These are phyloP conservation scores for Chiua sp. DNA, from an alignment of 1,284 basidiomycete species.

Conservation along the genomic window DNA sequence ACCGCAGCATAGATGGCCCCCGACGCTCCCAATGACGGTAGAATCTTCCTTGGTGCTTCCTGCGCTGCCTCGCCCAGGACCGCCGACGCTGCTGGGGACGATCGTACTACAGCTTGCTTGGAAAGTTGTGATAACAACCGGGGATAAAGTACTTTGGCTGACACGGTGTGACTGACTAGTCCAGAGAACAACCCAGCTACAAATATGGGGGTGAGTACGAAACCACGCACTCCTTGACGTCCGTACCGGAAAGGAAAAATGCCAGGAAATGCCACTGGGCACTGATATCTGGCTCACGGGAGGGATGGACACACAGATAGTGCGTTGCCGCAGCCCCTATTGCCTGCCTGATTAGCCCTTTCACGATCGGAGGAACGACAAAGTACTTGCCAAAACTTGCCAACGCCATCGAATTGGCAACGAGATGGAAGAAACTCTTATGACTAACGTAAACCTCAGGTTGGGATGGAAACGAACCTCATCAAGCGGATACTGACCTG, in stretches of 20 bases:
- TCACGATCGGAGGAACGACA: background rate
- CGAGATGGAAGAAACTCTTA: slow-evolving; percentile 61
- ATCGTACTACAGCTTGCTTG: slow-evolving; percentile 32
- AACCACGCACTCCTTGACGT: background rate
- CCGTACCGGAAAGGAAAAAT: slow-evolving; percentile 71
- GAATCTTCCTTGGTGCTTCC: slow-evolving; percentile 51
- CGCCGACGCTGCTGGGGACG: slow-evolving; percentile 54
- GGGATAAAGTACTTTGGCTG: slow-evolving; percentile 73
- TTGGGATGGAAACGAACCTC: background rate
- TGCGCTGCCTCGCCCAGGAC: slow-evolving; percentile 38
- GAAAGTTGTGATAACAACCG: slow-evolving; percentile 55
- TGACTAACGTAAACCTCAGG: slow-evolving; percentile 50
- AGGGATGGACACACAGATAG: slow-evolving; percentile 51
- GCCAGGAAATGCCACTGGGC: slow-evolving; percentile 77
- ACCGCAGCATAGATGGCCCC: slow-evolving; percentile 87
- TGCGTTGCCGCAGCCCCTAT: slow-evolving; percentile 62
- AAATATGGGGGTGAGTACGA: background rate
- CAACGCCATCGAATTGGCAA: slow-evolving; percentile 71
- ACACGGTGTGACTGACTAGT: slow-evolving; percentile 72
- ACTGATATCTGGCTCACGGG: slow-evolving; percentile 63
- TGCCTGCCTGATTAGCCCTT: slow-evolving; percentile 6
- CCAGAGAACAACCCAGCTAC: slow-evolving; percentile 74
- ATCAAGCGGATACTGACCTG: slow-evolving; percentile 50
- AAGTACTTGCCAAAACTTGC: slow-evolving; percentile 67
- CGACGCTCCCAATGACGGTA: slow-evolving; percentile 68